Evolutionary conservation across 331 rosid genomes (phyloP).

Genomic region (Cydonia oblonga): DNA sequence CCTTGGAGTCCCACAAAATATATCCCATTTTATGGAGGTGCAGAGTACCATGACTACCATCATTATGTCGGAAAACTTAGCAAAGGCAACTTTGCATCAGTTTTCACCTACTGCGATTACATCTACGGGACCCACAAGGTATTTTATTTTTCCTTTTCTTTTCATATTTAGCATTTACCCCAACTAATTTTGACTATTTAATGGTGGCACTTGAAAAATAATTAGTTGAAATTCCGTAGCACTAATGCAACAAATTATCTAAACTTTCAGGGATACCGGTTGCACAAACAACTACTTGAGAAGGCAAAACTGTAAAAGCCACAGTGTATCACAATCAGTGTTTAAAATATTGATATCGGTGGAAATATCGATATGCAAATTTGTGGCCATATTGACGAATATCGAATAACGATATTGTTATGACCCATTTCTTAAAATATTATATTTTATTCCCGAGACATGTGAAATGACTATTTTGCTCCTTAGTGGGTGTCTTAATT

Average conservation of each 20-base stretch:
- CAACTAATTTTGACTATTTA: neutral
- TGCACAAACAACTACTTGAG: slow-evolving; percentile 6
- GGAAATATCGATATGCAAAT: too few relatives aligned
- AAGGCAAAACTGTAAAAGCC: neutral
- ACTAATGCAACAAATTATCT: neutral
- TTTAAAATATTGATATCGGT: too few relatives aligned
- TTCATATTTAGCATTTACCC: too few relatives aligned
- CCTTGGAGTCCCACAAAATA: slow-evolving; percentile 10
- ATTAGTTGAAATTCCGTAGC: neutral
- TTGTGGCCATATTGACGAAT: too few relatives aligned
- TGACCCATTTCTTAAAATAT: too few relatives aligned
- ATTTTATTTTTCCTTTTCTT: neutral
- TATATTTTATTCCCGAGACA: too few relatives aligned
- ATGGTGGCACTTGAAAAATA: neutral
- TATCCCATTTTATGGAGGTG: slow-evolving; percentile 16
- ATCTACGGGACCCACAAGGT: slow-evolving; percentile 14
- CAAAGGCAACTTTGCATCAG: slow-evolving; percentile 10
- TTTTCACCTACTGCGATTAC: slow-evolving; percentile 9
- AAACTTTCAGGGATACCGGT: slow-evolving; percentile 27
- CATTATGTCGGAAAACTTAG: slow-evolving; percentile 2
- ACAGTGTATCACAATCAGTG: neutral
- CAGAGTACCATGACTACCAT: slow-evolving; percentile 9
- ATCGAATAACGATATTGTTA: too few relatives aligned
- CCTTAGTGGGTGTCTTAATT: too few relatives aligned
- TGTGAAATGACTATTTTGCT: too few relatives aligned